These are phyloP conservation scores for Geotrichum europaeum DNA, from an alignment of 1,139 yeast species.

Conservation along the genomic window DNA sequence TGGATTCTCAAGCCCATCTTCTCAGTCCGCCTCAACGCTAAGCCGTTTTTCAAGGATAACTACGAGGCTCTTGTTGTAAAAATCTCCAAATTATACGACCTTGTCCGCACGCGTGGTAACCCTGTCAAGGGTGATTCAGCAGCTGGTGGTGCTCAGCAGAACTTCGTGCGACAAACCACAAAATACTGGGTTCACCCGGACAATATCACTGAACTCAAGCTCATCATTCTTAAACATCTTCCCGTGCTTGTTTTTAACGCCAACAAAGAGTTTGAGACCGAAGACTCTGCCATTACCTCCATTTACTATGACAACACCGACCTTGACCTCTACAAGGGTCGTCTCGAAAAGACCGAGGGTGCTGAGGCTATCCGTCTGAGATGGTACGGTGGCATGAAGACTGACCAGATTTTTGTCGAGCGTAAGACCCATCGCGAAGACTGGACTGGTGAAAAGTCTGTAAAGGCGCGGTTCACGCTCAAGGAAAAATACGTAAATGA, in stretches of 20 bases:
- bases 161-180: constrained; percentile 96
- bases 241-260: constrained; percentile 96
- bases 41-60: constrained; percentile 93
- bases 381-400: constrained; percentile 98
- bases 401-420: constrained; percentile 90
- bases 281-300: constrained; percentile 93
- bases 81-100: constrained; percentile 79
- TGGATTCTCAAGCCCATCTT: constrained; percentile 85
- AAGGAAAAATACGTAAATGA: constrained; percentile 87
- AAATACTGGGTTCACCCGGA: constrained; percentile 99
- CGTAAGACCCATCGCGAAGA: constrained; percentile 98
- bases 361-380: constrained; percentile 97
- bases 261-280: constrained; percentile 88
- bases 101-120: constrained; percentile 91
- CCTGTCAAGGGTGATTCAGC: constrained; percentile 91
- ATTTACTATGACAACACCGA: constrained; percentile 87
- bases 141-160: constrained; percentile 97
- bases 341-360: constrained; percentile 94
- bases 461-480: constrained; percentile 88
- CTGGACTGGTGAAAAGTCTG: constrained; percentile 99
- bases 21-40: constrained; percentile 84
- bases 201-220: constrained; percentile 93
- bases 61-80: constrained; percentile 85
- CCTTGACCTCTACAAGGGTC: constrained; percentile 87
- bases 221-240: constrained; percentile 84